A percentile compares a stretch with the other conserved stretches of the same genome.
Evolutionary conservation across 2,329 filamentous ascomycete genomes (phyloP).

Genomic region (Biscogniauxia sp.): DNA sequence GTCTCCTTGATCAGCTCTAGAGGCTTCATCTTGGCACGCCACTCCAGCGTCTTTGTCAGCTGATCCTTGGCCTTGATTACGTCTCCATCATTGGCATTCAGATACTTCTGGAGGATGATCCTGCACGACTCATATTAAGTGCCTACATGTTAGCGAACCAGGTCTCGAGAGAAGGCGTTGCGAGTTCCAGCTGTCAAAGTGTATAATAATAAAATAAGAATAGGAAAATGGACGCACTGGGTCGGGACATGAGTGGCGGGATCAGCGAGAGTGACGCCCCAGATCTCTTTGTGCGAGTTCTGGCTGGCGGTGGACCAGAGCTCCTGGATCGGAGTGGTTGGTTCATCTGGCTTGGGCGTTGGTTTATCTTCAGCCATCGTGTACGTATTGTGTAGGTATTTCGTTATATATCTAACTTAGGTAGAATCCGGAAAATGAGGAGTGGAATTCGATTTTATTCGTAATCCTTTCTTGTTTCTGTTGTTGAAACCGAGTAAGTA

Average conservation of each 20-base stretch:
- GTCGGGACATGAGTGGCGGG: conserved; percentile 63
- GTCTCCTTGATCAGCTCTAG: conserved; percentile 60
- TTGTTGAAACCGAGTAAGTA: not conserved
- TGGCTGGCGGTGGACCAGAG: conserved; percentile 29
- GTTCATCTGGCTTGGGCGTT: conserved; percentile 24
- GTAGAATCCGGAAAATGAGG: no score
- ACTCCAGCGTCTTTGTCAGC: conserved; percentile 74
- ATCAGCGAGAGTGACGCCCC: conserved; percentile 69
- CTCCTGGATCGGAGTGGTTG: conserved; percentile 29
- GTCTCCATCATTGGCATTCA: conserved; percentile 83
- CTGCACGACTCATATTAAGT: not conserved
- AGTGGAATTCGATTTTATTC: not conserved
- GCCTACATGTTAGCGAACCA: not conserved
- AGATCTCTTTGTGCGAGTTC: conserved; percentile 71
- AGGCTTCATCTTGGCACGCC: conserved; percentile 77
- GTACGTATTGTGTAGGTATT: no score
- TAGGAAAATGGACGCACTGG: conserved; percentile 37
- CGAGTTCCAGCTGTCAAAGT: no score
- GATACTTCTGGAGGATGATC: conserved; percentile 87
- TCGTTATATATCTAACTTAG: no score
- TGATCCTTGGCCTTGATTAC: conserved; percentile 72
- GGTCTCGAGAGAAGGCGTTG: no score
- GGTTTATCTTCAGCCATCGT: conserved; percentile 15
- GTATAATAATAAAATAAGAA: no score
- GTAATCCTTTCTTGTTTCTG: not conserved